These are phyloP conservation scores for Curvularia sp. DNA, from an alignment of 2,329 filamentous ascomycete genomes.

Conservation along the genomic window DNA sequence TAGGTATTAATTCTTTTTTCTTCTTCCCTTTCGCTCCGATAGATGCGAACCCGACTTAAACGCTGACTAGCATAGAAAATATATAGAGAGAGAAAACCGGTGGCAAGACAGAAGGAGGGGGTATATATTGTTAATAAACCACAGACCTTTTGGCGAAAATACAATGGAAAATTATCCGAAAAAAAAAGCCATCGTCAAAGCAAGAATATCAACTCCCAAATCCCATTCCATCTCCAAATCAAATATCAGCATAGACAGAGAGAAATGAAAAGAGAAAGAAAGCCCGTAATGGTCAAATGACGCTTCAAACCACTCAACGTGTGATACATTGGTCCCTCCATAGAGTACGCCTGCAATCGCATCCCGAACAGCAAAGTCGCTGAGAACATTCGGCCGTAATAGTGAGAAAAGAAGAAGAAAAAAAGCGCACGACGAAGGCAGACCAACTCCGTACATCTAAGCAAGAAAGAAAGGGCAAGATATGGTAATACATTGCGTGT, in stretches of 20 bases:
- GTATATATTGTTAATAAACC: neutral
- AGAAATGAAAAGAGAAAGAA: neutral
- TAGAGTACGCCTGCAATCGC: neutral
- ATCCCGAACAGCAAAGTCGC: neutral
- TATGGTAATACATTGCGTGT: constrained; percentile 9
- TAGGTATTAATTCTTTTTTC: neutral
- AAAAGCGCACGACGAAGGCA: neutral
- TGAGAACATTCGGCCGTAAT: neutral
- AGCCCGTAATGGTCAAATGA: neutral
- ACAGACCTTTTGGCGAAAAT: neutral
- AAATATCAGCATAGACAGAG: neutral
- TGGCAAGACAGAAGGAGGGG: neutral
- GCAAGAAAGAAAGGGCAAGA: neutral
- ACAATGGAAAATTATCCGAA: neutral
- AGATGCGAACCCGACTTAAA: neutral
- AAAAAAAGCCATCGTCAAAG: neutral
- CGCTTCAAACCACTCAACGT: neutral
- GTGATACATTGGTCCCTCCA: neutral
- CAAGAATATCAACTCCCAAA: no score
- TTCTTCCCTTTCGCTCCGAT: neutral
- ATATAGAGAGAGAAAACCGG: neutral
- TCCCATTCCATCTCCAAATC: neutral
- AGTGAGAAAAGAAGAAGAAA: neutral
- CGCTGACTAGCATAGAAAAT: neutral
- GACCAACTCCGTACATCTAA: neutral